Evolutionary conservation across 2,329 filamentous ascomycete species (phyloP).

Genomic region (Cladosporium austrohemisphaericum): DNA sequence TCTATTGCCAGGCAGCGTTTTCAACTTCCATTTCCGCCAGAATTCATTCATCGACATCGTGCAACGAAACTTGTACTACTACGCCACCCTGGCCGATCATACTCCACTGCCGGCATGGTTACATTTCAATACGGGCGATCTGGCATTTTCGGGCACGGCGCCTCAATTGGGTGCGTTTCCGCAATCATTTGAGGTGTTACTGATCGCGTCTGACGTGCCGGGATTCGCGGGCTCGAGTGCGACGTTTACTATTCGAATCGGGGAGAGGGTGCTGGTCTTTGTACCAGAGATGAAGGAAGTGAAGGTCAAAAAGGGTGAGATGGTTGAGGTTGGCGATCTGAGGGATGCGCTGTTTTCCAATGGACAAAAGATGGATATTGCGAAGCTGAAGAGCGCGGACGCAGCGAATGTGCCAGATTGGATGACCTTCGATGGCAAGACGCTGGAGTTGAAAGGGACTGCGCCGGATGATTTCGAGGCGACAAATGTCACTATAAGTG

Average conservation of each 20-base stretch:
- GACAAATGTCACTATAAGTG: conserved; percentile 59
- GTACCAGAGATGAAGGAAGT: conserved; percentile 40
- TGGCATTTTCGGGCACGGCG: conserved; percentile 69
- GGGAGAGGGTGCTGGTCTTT: conserved; percentile 65
- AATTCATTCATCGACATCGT: conserved; percentile 58
- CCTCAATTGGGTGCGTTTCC: conserved; percentile 65
- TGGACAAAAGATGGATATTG: conserved; percentile 41
- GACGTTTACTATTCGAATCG: conserved; percentile 68
- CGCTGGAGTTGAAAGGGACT: conserved; percentile 62
- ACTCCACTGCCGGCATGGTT: conserved; percentile 86
- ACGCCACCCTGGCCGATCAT: conserved; percentile 70
- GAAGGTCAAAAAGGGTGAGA: conserved; percentile 31
- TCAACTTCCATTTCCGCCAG: conserved; percentile 42
- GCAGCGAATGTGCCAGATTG: conserved; percentile 60
- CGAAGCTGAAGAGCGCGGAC: conserved; percentile 49
- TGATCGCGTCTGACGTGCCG: conserved; percentile 75
- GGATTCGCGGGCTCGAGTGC: conserved; percentile 68
- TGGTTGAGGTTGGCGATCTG: conserved; percentile 32
- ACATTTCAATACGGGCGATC: conserved; percentile 59
- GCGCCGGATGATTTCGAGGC: conserved; percentile 57
- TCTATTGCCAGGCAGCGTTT: conserved; percentile 34
- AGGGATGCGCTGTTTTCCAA: conserved; percentile 35
- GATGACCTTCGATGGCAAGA: conserved; percentile 62
- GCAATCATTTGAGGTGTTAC: conserved; percentile 66
- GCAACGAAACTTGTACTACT: conserved; percentile 59